Percentiles rank a stretch among this genome's conserved stretches.
Evolutionary conservation across 73 alveolate species (phyloP).

Genomic region (Tetrahymena elliotti): DNA sequence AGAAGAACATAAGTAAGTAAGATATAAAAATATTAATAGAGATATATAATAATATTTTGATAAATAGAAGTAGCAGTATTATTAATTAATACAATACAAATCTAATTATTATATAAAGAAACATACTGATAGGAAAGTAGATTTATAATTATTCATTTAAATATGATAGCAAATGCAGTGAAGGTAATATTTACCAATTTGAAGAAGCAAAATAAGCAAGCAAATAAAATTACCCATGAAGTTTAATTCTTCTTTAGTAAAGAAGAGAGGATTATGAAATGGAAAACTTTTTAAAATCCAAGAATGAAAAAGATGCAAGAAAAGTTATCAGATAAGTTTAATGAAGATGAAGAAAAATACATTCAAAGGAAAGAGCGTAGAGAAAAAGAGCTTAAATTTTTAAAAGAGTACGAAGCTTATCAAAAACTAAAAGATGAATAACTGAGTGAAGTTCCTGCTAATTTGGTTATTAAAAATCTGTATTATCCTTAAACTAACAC

Average conservation of each 20-base stretch:
- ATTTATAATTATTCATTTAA: no score
- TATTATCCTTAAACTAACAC: not conserved
- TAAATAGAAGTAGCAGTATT: not conserved
- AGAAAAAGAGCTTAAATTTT: not conserved
- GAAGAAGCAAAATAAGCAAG: not conserved
- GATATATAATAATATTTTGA: not conserved
- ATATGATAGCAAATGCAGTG: not conserved
- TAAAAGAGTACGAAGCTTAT: not conserved
- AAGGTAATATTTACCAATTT: not conserved
- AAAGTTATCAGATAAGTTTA: not conserved
- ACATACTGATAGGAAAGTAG: no score
- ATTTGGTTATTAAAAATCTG: not conserved
- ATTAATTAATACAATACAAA: no score
- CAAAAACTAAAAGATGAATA: not conserved
- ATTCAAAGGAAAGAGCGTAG: not conserved
- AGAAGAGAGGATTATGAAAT: not conserved
- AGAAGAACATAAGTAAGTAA: not conserved
- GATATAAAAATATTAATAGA: not conserved
- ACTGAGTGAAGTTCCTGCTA: not conserved
- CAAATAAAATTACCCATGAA: not conserved
- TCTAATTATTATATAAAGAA: no score
- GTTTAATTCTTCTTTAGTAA: not conserved
- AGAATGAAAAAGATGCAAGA: not conserved
- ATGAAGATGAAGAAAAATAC: not conserved
- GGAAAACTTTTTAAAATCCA: not conserved